phyloP scores from a whole-genome alignment of 768 basidiomycete species.

The Tricholoma furcatifolium region DNA sequence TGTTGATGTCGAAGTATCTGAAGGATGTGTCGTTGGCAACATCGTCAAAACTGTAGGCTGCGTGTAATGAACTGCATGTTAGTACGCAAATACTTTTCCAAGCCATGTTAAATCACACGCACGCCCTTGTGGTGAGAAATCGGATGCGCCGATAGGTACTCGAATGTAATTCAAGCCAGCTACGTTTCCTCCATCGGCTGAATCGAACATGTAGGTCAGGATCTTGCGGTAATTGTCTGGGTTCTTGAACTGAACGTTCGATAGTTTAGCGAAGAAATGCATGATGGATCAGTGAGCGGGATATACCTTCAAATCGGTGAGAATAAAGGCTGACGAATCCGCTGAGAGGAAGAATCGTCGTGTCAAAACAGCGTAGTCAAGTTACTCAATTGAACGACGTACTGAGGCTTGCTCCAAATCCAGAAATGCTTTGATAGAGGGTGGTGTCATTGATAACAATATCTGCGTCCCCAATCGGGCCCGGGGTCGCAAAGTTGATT shows the following conservation, averaged over 20 bases:
- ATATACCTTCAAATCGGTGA: conserved; percentile 65
- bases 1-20: conserved; percentile 52
- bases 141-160: conserved; percentile 69
- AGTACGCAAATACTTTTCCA: conserved; percentile 30
- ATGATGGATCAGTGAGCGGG: neutral
- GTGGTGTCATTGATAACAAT: conserved; percentile 57
- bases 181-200: conserved; percentile 56
- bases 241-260: conserved; percentile 40
- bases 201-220: conserved; percentile 58
- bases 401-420: conserved; percentile 72
- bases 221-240: conserved; percentile 57
- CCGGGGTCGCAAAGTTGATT: conserved; percentile 60
- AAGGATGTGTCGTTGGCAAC: conserved; percentile 60
- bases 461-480: conserved; percentile 55
- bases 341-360: conserved; percentile 36
- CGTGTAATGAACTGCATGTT: neutral
- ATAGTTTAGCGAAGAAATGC: neutral
- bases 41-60: conserved; percentile 69
- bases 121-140: conserved; percentile 47
- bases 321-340: conserved; percentile 63
- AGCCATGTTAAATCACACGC: too few relatives aligned
- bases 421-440: conserved; percentile 61
- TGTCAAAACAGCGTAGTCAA: neutral
- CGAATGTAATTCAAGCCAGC: conserved; percentile 73
- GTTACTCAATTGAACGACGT: conserved; percentile 1